Percentiles rank a stretch among this genome's conserved stretches.
Evolutionary conservation across 1,139 yeast species (phyloP).

Genomic region (Suhomyces atakaporum): DNA sequence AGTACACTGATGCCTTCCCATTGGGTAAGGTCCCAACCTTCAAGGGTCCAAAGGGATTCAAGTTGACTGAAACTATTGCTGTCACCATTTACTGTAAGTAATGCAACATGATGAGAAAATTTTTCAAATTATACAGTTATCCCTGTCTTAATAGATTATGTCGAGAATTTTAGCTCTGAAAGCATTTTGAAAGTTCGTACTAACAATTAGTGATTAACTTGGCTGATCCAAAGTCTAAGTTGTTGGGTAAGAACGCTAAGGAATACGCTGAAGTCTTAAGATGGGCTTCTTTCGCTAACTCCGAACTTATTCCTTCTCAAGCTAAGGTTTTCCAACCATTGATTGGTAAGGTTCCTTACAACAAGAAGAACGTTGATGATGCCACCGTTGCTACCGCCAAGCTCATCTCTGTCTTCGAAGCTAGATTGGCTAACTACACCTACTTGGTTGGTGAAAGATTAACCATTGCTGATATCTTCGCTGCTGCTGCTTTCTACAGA

Average conservation of each 20-base stretch:
- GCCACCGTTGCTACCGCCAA: constrained; percentile 41
- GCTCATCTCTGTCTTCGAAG: constrained; percentile 53
- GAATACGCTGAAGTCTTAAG: constrained; percentile 72
- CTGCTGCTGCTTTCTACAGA: constrained; percentile 61
- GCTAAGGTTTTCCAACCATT: constrained; percentile 36
- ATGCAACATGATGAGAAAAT: constrained; percentile 55
- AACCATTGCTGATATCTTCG: constrained; percentile 79
- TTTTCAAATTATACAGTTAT: constrained; percentile 67
- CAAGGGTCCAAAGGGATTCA: constrained; percentile 76
- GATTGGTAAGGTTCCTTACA: constrained; percentile 53
- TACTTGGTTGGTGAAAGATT: constrained; percentile 90
- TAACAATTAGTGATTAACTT: constrained; percentile 27
- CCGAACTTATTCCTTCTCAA: constrained; percentile 59
- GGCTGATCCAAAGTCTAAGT: constrained; percentile 31
- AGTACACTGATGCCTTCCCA: constrained; percentile 63
- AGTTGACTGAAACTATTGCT: constrained; percentile 79
- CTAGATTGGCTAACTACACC: constrained; percentile 72
- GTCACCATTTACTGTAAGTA: constrained; percentile 53
- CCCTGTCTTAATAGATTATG: constrained; percentile 87
- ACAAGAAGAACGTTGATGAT: constrained; percentile 76
- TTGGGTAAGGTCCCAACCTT: constrained; percentile 75
- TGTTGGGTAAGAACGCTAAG: constrained; percentile 65
- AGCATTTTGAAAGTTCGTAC: too few species aligned
- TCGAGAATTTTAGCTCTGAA: constrained; percentile 65
- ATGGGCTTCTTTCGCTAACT: constrained; percentile 83